These are phyloP conservation scores for Solanum etuberosum DNA, from an alignment of 257 asterid genomes.

Conservation along the genomic window DNA sequence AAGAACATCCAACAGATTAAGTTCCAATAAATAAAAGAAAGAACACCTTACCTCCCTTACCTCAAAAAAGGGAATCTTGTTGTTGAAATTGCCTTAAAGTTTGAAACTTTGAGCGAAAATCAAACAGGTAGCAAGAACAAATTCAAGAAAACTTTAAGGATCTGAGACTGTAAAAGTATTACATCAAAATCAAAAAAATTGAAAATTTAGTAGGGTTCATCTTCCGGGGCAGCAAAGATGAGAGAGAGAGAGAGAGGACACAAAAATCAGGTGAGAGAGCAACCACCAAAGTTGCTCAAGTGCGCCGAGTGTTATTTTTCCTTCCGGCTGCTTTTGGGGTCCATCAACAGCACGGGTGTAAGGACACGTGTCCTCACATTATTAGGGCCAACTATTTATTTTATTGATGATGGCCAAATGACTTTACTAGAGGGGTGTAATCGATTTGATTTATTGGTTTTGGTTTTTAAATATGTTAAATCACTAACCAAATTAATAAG, in stretches of 20 bases:
- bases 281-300: conserved; percentile 12
- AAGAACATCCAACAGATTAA: not conserved
- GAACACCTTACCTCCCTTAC: not conserved
- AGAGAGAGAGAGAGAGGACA: not conserved
- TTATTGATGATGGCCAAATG: not conserved
- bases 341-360: not conserved
- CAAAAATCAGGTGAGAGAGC: conserved; percentile 8
- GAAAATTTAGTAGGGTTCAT: conserved; percentile 3
- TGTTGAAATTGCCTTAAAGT: not conserved
- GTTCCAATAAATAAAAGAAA: not conserved
- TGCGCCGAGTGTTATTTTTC: conserved; percentile 22
- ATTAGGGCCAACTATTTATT: not conserved
- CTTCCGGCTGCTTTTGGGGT: not conserved
- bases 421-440: too few species aligned
- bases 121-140: not conserved
- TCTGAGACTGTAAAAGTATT: not conserved
- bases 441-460: too few species aligned
- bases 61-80: not conserved
- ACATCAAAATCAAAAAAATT: not conserved
- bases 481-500: too few species aligned
- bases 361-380: not conserved
- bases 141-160: not conserved
- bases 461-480: too few species aligned
- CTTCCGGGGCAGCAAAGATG: conserved; percentile 3
- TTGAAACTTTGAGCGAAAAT: conserved; percentile 1